These are phyloP conservation scores for Rusavskia elegans DNA, from an alignment of 495 filamentous ascomycete genomes.

Conservation along the genomic window DNA sequence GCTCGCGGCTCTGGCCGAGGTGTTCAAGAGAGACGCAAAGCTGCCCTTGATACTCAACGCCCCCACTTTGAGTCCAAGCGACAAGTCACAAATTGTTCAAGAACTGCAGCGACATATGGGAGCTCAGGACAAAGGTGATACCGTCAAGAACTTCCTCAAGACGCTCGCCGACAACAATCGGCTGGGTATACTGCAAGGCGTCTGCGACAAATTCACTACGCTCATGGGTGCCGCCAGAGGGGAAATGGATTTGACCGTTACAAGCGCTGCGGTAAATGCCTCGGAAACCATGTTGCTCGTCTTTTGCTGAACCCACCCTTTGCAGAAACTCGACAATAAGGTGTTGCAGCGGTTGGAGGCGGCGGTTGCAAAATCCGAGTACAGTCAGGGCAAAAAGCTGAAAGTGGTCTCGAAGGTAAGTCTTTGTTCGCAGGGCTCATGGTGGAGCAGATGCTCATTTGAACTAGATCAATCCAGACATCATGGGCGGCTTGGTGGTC, in stretches of 20 bases:
- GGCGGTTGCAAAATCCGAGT: constrained; percentile 76
- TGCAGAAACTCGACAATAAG: constrained; percentile 72
- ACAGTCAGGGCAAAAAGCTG: constrained; percentile 88
- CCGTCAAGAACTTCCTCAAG: constrained; percentile 82
- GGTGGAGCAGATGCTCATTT: background rate
- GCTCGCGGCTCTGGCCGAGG: constrained; percentile 48
- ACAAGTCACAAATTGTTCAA: constrained; percentile 70
- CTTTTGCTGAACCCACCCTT: constrained; percentile 4
- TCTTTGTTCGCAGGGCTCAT: too few species aligned
- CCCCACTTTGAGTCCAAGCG: constrained; percentile 56
- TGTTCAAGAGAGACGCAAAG: constrained; percentile 68
- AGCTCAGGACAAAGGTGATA: constrained; percentile 52
- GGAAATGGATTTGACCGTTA: constrained; percentile 84
- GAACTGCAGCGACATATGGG: constrained; percentile 72
- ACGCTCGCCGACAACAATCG: constrained; percentile 94
- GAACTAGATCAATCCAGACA: constrained; percentile 73
- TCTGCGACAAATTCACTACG: constrained; percentile 72
- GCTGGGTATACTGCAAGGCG: constrained; percentile 60
- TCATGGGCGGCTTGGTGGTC: constrained; percentile 83
- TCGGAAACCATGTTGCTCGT: constrained; percentile 4
- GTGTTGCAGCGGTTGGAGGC: constrained; percentile 69
- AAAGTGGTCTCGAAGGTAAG: constrained; percentile 81
- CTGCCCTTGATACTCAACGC: constrained; percentile 58
- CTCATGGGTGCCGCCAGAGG: constrained; percentile 81
- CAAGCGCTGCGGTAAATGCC: constrained; percentile 64